Evolutionary conservation across 208 protist species (phyloP).

Genomic region (Leptomonas pyrrhocoris): DNA sequence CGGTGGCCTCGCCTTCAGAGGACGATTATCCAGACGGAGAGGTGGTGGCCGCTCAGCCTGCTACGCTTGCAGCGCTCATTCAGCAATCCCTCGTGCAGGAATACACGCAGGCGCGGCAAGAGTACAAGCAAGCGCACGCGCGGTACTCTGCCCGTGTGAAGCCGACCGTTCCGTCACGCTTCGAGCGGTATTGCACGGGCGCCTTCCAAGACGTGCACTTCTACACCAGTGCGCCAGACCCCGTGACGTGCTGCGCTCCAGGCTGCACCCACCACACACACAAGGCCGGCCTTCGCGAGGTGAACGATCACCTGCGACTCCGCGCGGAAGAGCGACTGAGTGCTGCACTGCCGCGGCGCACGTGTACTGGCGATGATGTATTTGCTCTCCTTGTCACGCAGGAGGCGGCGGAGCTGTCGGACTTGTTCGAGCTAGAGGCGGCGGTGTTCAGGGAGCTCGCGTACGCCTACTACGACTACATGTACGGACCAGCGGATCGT

Average conservation of each 20-base stretch:
- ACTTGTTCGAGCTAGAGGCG: slow-evolving; percentile 39
- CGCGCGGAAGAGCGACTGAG: slow-evolving; percentile 12
- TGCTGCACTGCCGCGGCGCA: not conserved
- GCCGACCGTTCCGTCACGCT: slow-evolving; percentile 8
- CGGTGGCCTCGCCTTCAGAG: not conserved
- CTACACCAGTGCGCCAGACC: slow-evolving; percentile 37
- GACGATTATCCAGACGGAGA: not conserved
- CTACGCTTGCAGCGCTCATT: slow-evolving; percentile 3
- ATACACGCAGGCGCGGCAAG: slow-evolving; percentile 27
- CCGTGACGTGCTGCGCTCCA: slow-evolving; percentile 10
- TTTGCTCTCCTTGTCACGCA: slow-evolving; percentile 30
- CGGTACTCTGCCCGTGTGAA: slow-evolving; percentile 29
- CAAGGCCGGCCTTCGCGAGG: slow-evolving; percentile 20
- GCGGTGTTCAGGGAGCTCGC: slow-evolving; percentile 29
- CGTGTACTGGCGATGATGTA: slow-evolving; percentile 4
- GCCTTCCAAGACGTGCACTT: slow-evolving; percentile 23
- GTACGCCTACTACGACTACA: slow-evolving; percentile 28
- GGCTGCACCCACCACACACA: slow-evolving; percentile 16
- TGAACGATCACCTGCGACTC: slow-evolving; percentile 38
- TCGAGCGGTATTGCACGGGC: slow-evolving; percentile 13
- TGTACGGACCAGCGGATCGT: slow-evolving; percentile 21
- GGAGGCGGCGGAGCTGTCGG: slow-evolving; percentile 36
- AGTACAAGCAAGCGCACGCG: slow-evolving; percentile 34
- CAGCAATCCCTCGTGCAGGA: slow-evolving; percentile 21
- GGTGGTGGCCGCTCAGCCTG: not conserved